These are phyloP conservation scores for Musa beccarii DNA, from an alignment of 176 grass and related monocot species.

Conservation along the genomic window DNA sequence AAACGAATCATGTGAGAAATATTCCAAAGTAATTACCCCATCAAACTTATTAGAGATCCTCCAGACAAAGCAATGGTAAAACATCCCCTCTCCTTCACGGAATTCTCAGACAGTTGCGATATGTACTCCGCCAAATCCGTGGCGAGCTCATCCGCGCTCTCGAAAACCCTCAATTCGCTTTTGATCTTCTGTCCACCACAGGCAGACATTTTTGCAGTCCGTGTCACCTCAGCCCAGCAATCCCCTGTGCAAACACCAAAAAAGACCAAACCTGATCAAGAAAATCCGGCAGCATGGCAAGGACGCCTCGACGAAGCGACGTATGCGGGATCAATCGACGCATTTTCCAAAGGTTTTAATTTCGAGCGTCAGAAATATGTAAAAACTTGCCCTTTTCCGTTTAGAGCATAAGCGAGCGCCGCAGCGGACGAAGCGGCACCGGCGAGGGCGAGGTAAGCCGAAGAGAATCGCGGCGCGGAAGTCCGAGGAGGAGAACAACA, in stretches of 20 bases:
- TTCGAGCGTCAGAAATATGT: not conserved
- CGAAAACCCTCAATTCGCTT: constrained; percentile 73
- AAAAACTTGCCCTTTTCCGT: not conserved
- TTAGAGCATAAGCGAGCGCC: not conserved
- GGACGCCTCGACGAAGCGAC: not conserved
- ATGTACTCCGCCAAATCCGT: constrained; percentile 87
- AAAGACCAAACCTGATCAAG: not conserved
- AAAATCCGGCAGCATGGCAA: not conserved
- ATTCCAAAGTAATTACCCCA: constrained; percentile 46
- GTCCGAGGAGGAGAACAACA: not conserved
- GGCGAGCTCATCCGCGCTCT: constrained; percentile 64
- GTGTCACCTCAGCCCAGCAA: not conserved
- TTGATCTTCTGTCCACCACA: constrained; percentile 44
- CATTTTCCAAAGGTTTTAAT: not conserved
- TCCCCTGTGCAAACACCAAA: not conserved
- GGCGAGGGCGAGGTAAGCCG: not conserved
- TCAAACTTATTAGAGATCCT: constrained; percentile 52
- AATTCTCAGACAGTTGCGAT: constrained; percentile 80
- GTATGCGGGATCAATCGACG: not conserved
- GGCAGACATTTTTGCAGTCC: constrained; percentile 36
- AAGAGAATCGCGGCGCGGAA: not conserved
- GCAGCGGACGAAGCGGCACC: not conserved
- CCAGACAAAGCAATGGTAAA: constrained; percentile 87
- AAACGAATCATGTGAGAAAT: not conserved
- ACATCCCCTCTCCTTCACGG: constrained; percentile 92